phyloP scores from a whole-genome alignment of 768 basidiomycete species.

The Rhizopogon salebrosus region DNA sequence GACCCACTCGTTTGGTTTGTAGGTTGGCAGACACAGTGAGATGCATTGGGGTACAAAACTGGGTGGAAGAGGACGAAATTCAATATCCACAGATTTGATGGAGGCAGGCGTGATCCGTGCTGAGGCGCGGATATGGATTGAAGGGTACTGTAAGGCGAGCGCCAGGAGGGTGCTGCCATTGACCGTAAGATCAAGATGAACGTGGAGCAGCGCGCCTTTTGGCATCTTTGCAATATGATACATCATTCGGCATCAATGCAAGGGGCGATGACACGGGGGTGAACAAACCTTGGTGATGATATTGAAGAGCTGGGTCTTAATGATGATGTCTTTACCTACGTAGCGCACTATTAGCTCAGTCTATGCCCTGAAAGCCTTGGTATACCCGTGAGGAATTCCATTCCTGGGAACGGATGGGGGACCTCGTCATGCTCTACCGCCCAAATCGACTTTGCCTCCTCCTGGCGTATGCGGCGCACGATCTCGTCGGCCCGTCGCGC shows the following conservation, averaged over 20 bases:
- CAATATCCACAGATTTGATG: slow-evolving; percentile 40
- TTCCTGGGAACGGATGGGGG: slow-evolving; percentile 67
- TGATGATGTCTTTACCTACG: slow-evolving; percentile 50
- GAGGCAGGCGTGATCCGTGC: slow-evolving; percentile 35
- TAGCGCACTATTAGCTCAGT: not conserved
- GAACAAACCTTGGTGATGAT: slow-evolving; percentile 50
- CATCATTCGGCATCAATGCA: not conserved
- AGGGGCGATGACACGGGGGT: not conserved
- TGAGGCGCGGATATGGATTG: slow-evolving; percentile 53
- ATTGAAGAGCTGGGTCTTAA: slow-evolving; percentile 56
- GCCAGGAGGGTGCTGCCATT: slow-evolving; percentile 46
- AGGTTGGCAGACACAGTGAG: slow-evolving; percentile 32
- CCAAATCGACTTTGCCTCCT: slow-evolving; percentile 60
- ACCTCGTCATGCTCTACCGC: slow-evolving; percentile 43
- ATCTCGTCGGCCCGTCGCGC: slow-evolving; percentile 49
- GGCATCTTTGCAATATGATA: slow-evolving; percentile 51
- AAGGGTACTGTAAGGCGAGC: slow-evolving; percentile 50
- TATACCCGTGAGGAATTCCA: slow-evolving; percentile 71
- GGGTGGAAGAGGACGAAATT: slow-evolving; percentile 46
- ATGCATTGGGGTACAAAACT: slow-evolving; percentile 13
- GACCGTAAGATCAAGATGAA: slow-evolving; percentile 71
- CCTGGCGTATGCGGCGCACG: slow-evolving; percentile 47
- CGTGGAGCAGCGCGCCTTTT: slow-evolving; percentile 72
- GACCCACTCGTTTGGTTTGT: slow-evolving; percentile 48
- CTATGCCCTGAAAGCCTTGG: not conserved